Base-by-base conservation (phyloP, 192 early-diverging fungal species). In the Chytriomyces hyalinus region DNA sequence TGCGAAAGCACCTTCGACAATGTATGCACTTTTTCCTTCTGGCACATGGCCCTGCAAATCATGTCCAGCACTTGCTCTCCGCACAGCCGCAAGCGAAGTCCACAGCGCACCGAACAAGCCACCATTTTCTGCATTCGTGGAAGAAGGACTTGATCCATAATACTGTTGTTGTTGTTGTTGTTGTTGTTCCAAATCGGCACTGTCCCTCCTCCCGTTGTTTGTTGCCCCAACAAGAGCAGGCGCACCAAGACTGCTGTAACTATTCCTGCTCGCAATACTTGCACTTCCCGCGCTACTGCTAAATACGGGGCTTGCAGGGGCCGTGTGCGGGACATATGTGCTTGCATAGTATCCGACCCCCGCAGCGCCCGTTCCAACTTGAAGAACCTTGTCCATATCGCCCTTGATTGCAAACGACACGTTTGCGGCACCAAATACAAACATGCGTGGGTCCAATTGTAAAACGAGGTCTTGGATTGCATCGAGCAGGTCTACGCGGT, bases 11-110 rank as follows among this genome's bases (percentile, higher is more conserved):
- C 69, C 69, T 28, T 70, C 69, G 7, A 70, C 69, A 15, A 53
- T 28, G 45, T 70, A 70, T 17, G 69, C 69, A 59, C 69, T 70
- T 26, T 70, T 70, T 49, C 49, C 69, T 49, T 70, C 69, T 8
- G 50, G 49, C 20, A 57, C 53, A 3, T 57, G 53, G 1, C 15
- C 15, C 3, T 13, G 15, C 20, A 13, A 13, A 5, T 57, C 15
- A 4, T 57, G 53, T 13, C 20, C 20, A 13, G 20, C 53, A 5
- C 15, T 57, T 20, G 20, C 20, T 20, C 53, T 2, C 5, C 20
- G 13, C 5, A 5, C 20, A 20, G 15, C 53, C 5, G 53, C 13
- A 2, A 57, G 13, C 3, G 53, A n/a, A 3, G 53, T 57, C 53
- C 53, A 57, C 5, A 57, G 20, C 1, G 15, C 53, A 57, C 15